Percentiles rank a stretch among this genome's conserved stretches.
These are phyloP conservation scores for Kalmusia sp. DNA, from an alignment of 2,329 filamentous ascomycete species.

Conservation along the genomic window DNA sequence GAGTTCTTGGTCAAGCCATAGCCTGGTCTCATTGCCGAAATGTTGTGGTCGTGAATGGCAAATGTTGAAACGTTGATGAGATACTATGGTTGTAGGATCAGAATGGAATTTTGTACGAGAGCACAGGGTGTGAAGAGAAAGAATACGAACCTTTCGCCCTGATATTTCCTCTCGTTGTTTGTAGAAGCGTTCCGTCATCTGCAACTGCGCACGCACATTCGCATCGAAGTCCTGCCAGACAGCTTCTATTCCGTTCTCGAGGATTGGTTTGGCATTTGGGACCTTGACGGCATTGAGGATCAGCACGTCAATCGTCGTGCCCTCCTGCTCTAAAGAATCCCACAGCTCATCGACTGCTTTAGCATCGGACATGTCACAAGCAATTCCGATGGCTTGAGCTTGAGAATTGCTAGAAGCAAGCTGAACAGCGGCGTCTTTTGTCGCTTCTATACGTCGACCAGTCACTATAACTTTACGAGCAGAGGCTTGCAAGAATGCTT, in stretches of 20 bases:
- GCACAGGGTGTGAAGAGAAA: neutral
- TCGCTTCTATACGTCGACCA: neutral
- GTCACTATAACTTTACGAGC: conserved; percentile 12
- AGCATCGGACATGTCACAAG: neutral
- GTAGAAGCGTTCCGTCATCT: neutral
- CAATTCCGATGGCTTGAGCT: neutral
- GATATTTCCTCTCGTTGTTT: neutral
- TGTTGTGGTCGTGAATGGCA: neutral
- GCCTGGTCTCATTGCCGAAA: neutral
- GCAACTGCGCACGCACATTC: neutral
- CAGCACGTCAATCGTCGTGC: neutral
- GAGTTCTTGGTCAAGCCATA: conserved; percentile 1
- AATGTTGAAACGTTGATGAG: conserved; percentile 1
- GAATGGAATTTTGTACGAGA: neutral
- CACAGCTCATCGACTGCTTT: conserved; percentile 7
- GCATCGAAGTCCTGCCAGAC: neutral
- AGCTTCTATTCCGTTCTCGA: neutral
- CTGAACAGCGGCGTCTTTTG: neutral
- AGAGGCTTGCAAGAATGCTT: conserved; percentile 1
- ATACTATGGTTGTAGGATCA: neutral
- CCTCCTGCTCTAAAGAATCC: neutral
- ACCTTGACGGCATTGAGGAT: conserved; percentile 5
- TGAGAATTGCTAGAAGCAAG: neutral
- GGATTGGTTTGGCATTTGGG: neutral
- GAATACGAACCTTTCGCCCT: neutral